Evolutionary conservation across 2,329 filamentous ascomycete species (phyloP), one percentile per base, ranked within the genome.

Genomic region (Colletotrichum lentis): DNA sequence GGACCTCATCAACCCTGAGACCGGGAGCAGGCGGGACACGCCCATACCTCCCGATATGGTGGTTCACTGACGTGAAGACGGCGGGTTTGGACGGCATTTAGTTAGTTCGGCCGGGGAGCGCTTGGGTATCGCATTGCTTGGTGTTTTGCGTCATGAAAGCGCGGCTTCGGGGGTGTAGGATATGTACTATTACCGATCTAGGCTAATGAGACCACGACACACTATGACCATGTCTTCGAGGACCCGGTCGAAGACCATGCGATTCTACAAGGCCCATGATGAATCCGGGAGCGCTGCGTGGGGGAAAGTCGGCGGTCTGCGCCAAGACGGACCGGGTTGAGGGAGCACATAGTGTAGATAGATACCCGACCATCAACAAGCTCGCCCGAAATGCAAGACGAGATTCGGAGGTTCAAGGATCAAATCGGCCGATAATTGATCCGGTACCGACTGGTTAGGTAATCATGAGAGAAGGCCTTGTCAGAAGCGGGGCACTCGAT

Each of bases 1-100:
- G 60, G 76, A 77, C 18, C 62, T 74, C 3, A 71, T 74, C 53
- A 73, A 76, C n/a, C 60, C 72, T 2, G 73, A 74, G 27, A 74
- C 75, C 20, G 75, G 75, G 24, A 74, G 64, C 31, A 71, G 76
- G 64, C 73, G 75, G 62, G 78, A 81, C 35, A 78, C 77, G 22
- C 78, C 78, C 7, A 76, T 79, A 31, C 77, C 77, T 1, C 74
- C 76, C 6, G 76, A 76, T 52, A 59, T 77, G 56, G 69, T 74
- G 52, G 62, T 67, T 22, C 41, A 41, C 10, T 71, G 57, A 70
- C 3, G 1, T 3, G 43, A 37, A 16, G 18, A n/a, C n/a, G 27
- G 22, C 22, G 39, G 11, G n/a, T 10, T 35, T 16, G 16, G 10
- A 41, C 14, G 39, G 41, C 11, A 54, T 57, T 20, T 44, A 41